A percentile compares a stretch with the other conserved stretches of the same genome.
These are phyloP conservation scores for Ceratobasidium sp. DNA, from an alignment of 1,284 basidiomycete species.

Conservation along the genomic window DNA sequence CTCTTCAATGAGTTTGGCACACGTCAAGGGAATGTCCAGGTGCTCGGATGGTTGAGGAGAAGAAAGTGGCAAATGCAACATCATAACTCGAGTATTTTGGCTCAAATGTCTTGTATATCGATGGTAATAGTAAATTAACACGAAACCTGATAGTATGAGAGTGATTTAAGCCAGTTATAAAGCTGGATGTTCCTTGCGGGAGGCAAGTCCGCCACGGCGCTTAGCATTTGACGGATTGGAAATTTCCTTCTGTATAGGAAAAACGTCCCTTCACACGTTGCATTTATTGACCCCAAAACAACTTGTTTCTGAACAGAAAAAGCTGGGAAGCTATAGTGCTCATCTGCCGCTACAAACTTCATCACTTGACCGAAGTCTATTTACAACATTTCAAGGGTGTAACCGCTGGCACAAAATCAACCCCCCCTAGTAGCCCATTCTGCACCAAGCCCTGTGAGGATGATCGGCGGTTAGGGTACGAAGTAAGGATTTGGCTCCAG, in stretches of 20 bases:
- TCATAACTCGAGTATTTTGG: background rate
- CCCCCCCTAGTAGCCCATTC: conserved; percentile 5
- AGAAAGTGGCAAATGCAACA: background rate
- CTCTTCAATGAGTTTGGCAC: background rate
- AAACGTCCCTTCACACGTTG: background rate
- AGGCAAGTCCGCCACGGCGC: conserved; percentile 10
- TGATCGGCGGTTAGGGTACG: conserved; percentile 1
- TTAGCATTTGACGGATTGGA: conserved; percentile 24
- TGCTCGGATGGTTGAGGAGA: background rate
- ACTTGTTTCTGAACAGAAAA: background rate
- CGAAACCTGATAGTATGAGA: background rate
- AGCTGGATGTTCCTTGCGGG: background rate
- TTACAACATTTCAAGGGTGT: background rate
- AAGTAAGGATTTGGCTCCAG: conserved; percentile 1
- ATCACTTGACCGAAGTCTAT: background rate
- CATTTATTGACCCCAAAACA: background rate
- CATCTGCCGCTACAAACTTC: too few species aligned
- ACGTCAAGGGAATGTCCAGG: background rate
- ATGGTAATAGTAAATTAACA: too few species aligned
- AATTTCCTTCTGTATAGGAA: background rate
- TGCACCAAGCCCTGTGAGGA: conserved; percentile 10
- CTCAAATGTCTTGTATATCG: too few species aligned
- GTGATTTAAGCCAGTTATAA: too few species aligned
- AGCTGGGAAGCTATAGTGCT: too few species aligned
- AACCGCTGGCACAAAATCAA: background rate